Conservation (phyloP, 1,284 basidiomycete genomes). For the Cryptococcus sp. region DNA sequence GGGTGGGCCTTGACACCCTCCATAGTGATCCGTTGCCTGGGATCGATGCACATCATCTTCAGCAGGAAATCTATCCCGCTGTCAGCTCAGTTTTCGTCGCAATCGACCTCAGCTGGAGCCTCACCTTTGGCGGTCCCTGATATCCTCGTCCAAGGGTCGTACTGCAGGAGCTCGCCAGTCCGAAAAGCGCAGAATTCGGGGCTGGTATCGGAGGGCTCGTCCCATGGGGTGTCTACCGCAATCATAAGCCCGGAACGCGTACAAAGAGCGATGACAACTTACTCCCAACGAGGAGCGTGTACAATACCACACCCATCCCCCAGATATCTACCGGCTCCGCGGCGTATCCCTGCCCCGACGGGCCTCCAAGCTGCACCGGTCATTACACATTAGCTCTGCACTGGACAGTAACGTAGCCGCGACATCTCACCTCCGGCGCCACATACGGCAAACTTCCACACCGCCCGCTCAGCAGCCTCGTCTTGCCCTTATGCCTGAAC, state of each 20-base stretch:
- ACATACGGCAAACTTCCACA: constrained; percentile 96
- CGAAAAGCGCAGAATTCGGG: constrained; percentile 76
- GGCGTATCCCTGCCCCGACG: constrained; percentile 59
- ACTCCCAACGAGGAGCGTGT: constrained; percentile 89
- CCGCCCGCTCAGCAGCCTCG: constrained; percentile 70
- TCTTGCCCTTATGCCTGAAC: constrained; percentile 82
- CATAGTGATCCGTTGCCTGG: constrained; percentile 67
- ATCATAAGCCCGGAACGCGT: not conserved
- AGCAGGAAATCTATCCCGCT: constrained; percentile 63
- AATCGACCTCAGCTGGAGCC: constrained; percentile 26
- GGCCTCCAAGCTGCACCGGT: constrained; percentile 33
- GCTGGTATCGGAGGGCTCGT: constrained; percentile 77
- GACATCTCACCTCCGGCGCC: constrained; percentile 74
- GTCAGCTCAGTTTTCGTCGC: not conserved
- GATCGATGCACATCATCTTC: constrained; percentile 71
- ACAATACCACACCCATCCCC: constrained; percentile 95
- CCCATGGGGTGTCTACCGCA: constrained; percentile 90
- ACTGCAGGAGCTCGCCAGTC: constrained; percentile 68
- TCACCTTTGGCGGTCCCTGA: constrained; percentile 60
- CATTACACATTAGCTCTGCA: not conserved
- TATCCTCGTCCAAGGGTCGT: constrained; percentile 79
- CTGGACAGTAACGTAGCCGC: not conserved
- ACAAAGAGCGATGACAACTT: constrained; percentile 43
- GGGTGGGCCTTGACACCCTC: constrained; percentile 66
- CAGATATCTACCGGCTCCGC: constrained; percentile 94